Base-by-base conservation (phyloP, 495 filamentous ascomycete genomes). In the Bacidia rubella region DNA sequence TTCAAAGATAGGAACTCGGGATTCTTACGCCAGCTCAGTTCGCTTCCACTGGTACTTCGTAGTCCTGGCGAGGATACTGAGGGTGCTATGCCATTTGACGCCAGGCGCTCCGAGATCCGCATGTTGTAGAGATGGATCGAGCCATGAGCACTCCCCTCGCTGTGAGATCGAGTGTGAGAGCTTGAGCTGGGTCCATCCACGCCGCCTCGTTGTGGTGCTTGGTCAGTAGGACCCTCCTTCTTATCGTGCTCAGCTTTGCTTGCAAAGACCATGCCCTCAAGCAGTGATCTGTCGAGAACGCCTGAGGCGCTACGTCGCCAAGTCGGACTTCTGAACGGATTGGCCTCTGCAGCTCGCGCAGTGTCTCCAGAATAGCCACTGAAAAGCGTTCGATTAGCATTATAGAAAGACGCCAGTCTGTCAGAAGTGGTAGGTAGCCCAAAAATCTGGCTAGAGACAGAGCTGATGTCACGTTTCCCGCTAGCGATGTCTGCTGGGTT, bases 101-200 rank as follows among this genome's bases (percentile, higher is more conserved):
- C 49, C 0, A 59, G 46, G 24, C 54, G 50, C 48, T 59, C 32
- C 26, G 57, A 54, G 23, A 59, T 53, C 27, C 54, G 46, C 32
- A 59, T 59, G 15, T 56, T 51, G 27, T 56, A 59, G 9, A 51
- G 49, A 56, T 59, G 57, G 27, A 49, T 46, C 27, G 54, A 38
- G 26, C 42, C 52, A 12, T 35, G 55, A 51, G 39, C 43, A 47
- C 35, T 26, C 22, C 20, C 48, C 44, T 40, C 47, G 35, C 47
- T 50, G 51, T 45, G 51, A 7, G 38, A 32, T 50, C 25, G 24
- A 19, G 46, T 42, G 32, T 51, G 22, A 46, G 57, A 53, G 23
- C 50, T 51, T 22, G 56, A 39, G 44, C 40, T 26, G 2, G 49
- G 35, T 15, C 51, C 57, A 47, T 56, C 57, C 2, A 53, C 41